These are phyloP conservation scores for Micractinium conductrix DNA, from an alignment of 139 green algal genomes.

Conservation along the genomic window DNA sequence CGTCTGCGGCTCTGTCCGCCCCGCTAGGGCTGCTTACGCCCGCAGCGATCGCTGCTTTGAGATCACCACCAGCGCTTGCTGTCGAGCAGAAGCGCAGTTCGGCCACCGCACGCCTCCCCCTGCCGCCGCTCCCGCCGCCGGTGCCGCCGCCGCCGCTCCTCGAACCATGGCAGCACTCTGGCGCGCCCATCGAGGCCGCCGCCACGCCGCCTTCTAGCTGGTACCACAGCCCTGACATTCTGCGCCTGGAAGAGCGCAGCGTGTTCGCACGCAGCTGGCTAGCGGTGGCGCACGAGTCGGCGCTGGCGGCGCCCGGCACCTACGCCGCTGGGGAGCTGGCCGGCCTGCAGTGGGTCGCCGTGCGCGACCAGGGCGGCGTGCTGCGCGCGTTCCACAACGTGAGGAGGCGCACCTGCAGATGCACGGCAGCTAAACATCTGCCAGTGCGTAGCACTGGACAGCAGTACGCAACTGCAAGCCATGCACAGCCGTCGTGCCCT, in stretches of 20 bases:
- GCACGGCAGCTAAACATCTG: not conserved
- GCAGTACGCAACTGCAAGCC: too few relatives aligned
- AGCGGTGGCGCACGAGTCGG: slow-evolving; percentile 31
- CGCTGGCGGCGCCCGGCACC: slow-evolving; percentile 33
- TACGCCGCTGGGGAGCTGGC: slow-evolving; percentile 39
- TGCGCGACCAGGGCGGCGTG: slow-evolving; percentile 26
- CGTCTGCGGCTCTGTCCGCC: too few relatives aligned
- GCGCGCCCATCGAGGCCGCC: not conserved
- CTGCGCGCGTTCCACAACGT: slow-evolving; percentile 72
- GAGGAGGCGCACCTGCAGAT: too few relatives aligned
- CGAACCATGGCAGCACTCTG: not conserved
- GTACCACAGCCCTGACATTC: slow-evolving; percentile 38
- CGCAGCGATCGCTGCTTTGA: too few relatives aligned
- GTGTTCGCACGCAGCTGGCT: slow-evolving; percentile 53
- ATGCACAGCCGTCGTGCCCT: not conserved
- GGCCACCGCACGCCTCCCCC: too few relatives aligned
- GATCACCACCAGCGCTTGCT: too few relatives aligned
- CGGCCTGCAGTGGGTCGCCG: slow-evolving; percentile 40
- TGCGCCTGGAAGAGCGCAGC: slow-evolving; percentile 31
- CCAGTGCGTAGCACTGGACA: not conserved
- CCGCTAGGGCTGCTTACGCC: too few relatives aligned
- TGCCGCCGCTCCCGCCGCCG: too few relatives aligned
- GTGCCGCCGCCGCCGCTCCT: not conserved
- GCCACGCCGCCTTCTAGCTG: slow-evolving; percentile 52
- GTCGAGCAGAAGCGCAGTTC: too few relatives aligned